Evolutionary conservation across 805 yeast species (phyloP), one percentile per base, ranked within the genome.

Genomic region (Lachancea lanzarotensis): DNA sequence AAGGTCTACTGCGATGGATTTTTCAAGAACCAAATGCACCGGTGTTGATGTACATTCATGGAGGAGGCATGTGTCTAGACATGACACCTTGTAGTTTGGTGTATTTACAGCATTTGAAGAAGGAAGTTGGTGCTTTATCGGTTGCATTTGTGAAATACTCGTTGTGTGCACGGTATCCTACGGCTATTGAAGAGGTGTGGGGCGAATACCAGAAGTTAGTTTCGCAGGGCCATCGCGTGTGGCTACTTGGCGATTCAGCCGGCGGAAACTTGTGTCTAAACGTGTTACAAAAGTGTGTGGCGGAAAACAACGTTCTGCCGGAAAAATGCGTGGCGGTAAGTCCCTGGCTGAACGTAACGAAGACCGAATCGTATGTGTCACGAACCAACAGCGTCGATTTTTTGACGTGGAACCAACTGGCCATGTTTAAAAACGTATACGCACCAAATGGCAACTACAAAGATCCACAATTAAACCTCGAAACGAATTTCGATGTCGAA

Each of bases 331-430:
- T 57, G n/a, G 47, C 44, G 2, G 40, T 59, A 11, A 57, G 62
- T 35, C 63, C 63, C 7, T 59, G 63, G 63, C 44, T 53, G 18
- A 55, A 59, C 40, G 54, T 57, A n/a, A 45, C 55, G 9, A 47
- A 46, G 16, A 29, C 46, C 11, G 49, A 47, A 17, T 12, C 32
- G 8, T 16, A 15, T 18, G 33, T 33, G n/a, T 39, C 40, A 33
- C 42, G 35, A 12, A 12, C 39, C 11, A 45, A 44, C 35, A 10
- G 25, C 12, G 29, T 53, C 17, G 57, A 53, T 39, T 47, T 47
- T 15, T 13, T 54, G 30, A 46, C 55, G 10, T 43, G 36, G 31
- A 38, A 49, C 39, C 45, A 40, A 35, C 42, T 35, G 25, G 45
- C 46, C 18, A 30, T 42, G 38, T 43, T 29, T 44, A 37, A 52